These are phyloP conservation scores for Astraeus odoratus DNA, from an alignment of 768 basidiomycete species.

Conservation along the genomic window DNA sequence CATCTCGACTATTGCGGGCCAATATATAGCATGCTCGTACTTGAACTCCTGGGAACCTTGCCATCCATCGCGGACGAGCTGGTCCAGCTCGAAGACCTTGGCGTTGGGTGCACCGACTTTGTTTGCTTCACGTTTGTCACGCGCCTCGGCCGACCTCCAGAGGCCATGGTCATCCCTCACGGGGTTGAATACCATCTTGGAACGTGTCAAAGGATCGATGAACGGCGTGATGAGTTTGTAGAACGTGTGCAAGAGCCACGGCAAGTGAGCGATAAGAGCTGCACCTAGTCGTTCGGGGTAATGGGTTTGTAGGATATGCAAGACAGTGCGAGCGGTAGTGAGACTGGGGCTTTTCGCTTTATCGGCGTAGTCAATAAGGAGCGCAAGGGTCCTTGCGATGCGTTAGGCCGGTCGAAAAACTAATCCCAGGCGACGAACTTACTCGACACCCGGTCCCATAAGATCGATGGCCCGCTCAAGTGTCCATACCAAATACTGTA, in stretches of 20 bases:
- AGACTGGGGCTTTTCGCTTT: conserved; percentile 53
- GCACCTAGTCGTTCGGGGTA: conserved; percentile 82
- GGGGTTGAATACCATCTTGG: conserved; percentile 74
- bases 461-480: conserved; percentile 72
- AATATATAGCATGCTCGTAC: conserved; percentile 72
- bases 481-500: conserved; percentile 70
- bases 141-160: conserved; percentile 19
- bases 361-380: conserved; percentile 77
- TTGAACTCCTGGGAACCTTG: conserved; percentile 59
- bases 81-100: conserved; percentile 55
- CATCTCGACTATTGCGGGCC: conserved; percentile 54
- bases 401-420: neutral
- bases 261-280: conserved; percentile 73
- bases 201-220: conserved; percentile 74
- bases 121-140: conserved; percentile 9
- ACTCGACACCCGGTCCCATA: conserved; percentile 82
- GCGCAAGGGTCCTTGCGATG: conserved; percentile 46
- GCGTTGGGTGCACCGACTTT: conserved; percentile 39
- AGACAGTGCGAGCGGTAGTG: conserved; percentile 31
- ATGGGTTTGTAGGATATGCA: conserved; percentile 70
- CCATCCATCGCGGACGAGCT: conserved; percentile 68
- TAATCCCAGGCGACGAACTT: neutral
- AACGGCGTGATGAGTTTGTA: conserved; percentile 75
- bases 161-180: conserved; percentile 19
- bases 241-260: conserved; percentile 68